Evolutionary conservation across 2,329 filamentous ascomycete species (phyloP), one percentile per base, ranked within the genome.

Genomic region (Botryotinia convoluta): DNA sequence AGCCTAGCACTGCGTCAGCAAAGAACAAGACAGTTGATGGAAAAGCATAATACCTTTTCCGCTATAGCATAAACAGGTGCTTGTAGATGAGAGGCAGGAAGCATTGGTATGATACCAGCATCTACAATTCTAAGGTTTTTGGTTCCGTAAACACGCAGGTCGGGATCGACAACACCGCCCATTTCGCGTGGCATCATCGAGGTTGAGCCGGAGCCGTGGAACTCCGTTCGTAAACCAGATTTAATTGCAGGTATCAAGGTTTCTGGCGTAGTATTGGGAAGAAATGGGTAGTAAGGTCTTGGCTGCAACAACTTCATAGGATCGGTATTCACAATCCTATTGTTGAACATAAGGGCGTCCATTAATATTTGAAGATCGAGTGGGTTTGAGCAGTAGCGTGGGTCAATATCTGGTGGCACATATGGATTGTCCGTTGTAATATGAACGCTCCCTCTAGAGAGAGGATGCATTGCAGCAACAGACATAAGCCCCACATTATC

Each of bases 401-500:
- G 77, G 74, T 90, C 85, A 77, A 89, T 88, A 20, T 83, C 80
- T 0, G 86, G 84, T 20, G 81, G 76, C 4, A 82, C 82, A 16
- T 81, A 79, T 16, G 83, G 78, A 44, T 85, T 82, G 1, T 81
- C 73, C 1, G 82, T 82, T 9, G 80, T 78, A 74, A 90, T 88
- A 80, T 91, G 89, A 68, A 89, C 85, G 69, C 83, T 84, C 1
- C 89, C 89, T 1, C 88, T 85, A 1, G 87, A 88, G 78, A 89
- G 86, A 0, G 89, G 81, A 73, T 84, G 90, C 73, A 86, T 85
- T 63, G 86, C 81, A 1, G 77, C 73, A 32, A 78, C 75, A 54
- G 77, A 75, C 37, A 78, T 73, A 57, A 78, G 74, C 16, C 77
- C 77, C 63, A 77, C 62, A 42, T 77, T 77, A 61, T 78, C 73